Evolutionary conservation across 179 eudicot species (phyloP), one percentile per base, ranked within the genome.

Genomic region (Drosera spatulata): DNA sequence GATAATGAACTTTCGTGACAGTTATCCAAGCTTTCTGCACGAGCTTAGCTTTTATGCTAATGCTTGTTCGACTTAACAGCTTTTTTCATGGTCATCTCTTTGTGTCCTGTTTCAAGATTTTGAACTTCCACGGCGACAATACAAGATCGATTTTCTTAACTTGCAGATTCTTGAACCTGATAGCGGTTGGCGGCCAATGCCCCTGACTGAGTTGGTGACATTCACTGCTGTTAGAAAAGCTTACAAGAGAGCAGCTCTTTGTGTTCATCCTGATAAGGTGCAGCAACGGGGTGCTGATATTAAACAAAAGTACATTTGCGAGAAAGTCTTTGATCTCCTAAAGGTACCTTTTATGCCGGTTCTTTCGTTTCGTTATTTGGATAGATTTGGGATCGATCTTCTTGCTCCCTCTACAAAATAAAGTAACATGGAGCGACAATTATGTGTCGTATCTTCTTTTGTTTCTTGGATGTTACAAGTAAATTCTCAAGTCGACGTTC

Each of bases 211-310:
- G 43, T 80, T 93, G 56, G 53, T 93, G 61, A 76, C 86, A 52
- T 70, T 88, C 53, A 74, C 70, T 63, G 88, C 96, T 54, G 99
- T 93, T 43, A 86, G 89, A 76, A 93, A 93, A 74, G 91, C 96
- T 66, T 93, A 89, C 71, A 82, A 88, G 62, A 93, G 77, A 74
- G 96, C 99, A 38, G 85, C 86, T 61, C 86, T 93, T 5, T 85
- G 82, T 67, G 99, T 93, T 75, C 99, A 93, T 73, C 99, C 99
- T 66, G 99, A 93, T 71, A 93, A 93, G 67, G 63, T 93, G 76
- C 99, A 93, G 71, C 99, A 93, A 63, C 74, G 96, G 66, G 95
- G 95, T 53, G 99, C 99, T 64, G 77, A 70, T 74, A 71, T 89
- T 71, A 95, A 86, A 72, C 96, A 93, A 61, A 93, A 93, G 71